phyloP scores from a whole-genome alignment of 129 eudicot species.

The Mikania micrantha region DNA sequence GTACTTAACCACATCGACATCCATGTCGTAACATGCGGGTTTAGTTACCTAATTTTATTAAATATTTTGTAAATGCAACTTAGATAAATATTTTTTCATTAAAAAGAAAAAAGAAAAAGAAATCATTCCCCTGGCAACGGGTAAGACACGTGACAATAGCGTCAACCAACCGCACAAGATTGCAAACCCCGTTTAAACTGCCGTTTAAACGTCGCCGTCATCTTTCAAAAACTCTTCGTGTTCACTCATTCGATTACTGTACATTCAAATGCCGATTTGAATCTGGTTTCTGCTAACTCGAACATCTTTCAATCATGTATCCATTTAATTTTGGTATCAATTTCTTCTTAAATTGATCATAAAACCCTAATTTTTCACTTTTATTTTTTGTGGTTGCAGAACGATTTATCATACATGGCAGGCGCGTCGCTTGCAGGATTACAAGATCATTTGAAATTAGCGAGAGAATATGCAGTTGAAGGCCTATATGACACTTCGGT shows the following conservation, averaged over 20 bases:
- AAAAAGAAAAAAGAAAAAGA: too few relatives aligned
- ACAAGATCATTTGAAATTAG: constrained; percentile 88
- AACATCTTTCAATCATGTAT: background rate
- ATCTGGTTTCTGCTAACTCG: background rate
- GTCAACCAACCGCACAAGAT: constrained; percentile 7
- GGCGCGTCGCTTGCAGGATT: constrained; percentile 70
- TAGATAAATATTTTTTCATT: too few relatives aligned
- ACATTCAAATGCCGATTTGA: constrained; percentile 1
- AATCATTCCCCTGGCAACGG: background rate
- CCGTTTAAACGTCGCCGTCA: constrained; percentile 50
- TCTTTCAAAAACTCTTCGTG: constrained; percentile 2
- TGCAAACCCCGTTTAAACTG: constrained; percentile 6
- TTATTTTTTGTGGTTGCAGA: background rate
- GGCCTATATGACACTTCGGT: too few relatives aligned
- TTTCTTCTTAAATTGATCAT: background rate
- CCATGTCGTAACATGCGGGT: too few relatives aligned
- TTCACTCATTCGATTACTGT: background rate
- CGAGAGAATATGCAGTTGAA: constrained; percentile 93
- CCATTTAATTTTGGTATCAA: background rate
- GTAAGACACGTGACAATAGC: constrained; percentile 14
- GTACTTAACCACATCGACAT: too few relatives aligned
- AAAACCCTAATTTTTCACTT: constrained; percentile 19
- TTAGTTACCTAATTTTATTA: too few relatives aligned
- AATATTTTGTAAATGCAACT: too few relatives aligned
- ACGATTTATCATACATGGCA: constrained; percentile 14